Evolutionary conservation across 2,329 filamentous ascomycete genomes (phyloP), one percentile per base, ranked within the genome.

Genomic region (Aspergillus pseudoterreus): DNA sequence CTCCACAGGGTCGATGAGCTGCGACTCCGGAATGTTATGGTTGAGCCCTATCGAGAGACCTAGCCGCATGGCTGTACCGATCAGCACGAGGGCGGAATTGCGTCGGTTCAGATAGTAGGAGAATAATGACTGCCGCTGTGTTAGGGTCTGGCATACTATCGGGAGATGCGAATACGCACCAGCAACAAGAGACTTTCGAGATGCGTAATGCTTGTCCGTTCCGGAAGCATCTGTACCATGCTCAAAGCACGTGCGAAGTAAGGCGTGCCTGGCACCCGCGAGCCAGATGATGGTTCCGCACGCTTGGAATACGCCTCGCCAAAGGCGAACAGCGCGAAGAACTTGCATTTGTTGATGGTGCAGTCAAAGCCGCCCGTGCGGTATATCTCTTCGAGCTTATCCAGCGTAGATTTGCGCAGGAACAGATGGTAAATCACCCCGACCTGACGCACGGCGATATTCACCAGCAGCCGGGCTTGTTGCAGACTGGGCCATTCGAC

Each of bases 291-390:
- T 50, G 67, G 57, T 51, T 68, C 52, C 1, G 70, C 67, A 1
- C 72, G 60, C 45, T 72, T 71, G 0, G 74, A 74, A 50, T 77
- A 77, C 2, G 74, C 72, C 45, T 77, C 73, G 0, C 75, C 75
- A 38, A 77, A 64, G 0, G 72, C 72, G 62, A 77, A 75, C 8
- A 77, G 55, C 0, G 71, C 69, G 41, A 74, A 77, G 39, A 75
- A 73, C 41, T 75, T 75, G 59, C 73, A 76, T 10, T 75, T 58
- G 60, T 71, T 74, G 46, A 71, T 14, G 38, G 66, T 38, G 59
- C 54, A 62, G 21, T 67, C 60, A 46, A 70, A 70, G 17, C 62
- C 58, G 4, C 55, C 60, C 3, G 56, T 66, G 41, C 62, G 70
- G 59, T 57, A 70, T n/a, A 70, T 70, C 51, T 59, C 72, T 66